Conservation (phyloP, 2,329 filamentous ascomycete species). For the Neonectria faginata region DNA sequence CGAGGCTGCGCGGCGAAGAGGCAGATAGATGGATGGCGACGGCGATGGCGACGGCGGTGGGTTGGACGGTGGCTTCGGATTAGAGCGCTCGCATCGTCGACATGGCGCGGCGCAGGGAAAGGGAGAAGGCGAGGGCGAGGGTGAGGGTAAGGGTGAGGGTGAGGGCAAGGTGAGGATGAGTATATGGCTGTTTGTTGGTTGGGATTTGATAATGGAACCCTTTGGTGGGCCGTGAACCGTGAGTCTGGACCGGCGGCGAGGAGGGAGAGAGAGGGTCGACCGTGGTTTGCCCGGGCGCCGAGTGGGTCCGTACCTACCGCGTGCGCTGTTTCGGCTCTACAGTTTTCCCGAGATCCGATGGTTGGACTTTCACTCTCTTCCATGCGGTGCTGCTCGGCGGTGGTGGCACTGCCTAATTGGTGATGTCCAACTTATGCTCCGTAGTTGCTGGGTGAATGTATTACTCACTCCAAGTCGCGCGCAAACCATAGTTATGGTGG, state of each 20-base stretch:
- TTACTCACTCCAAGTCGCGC: too few relatives aligned
- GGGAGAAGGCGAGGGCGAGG: too few relatives aligned
- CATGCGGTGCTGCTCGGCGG: too few relatives aligned
- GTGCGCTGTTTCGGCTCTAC: conserved; percentile 34
- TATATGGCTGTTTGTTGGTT: conserved; percentile 25
- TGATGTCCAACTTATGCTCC: too few relatives aligned
- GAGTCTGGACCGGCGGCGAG: not conserved
- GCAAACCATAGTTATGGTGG: too few relatives aligned
- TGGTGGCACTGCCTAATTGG: too few relatives aligned
- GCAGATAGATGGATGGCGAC: not conserved
- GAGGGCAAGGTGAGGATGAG: conserved; percentile 20
- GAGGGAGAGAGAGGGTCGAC: not conserved
- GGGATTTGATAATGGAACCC: conserved; percentile 28
- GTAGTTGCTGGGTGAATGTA: too few relatives aligned
- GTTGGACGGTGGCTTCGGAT: conserved; percentile 12
- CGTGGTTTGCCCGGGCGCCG: conserved; percentile 1
- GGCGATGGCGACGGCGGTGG: not conserved
- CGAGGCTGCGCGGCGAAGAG: too few relatives aligned
- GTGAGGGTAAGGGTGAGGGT: not conserved
- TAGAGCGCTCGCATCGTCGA: conserved; percentile 31
- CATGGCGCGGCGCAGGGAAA: conserved; percentile 6
- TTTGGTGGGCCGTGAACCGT: conserved; percentile 22
- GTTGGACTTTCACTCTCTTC: too few relatives aligned
- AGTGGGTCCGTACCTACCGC: conserved; percentile 19
- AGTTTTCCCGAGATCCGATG: conserved; percentile 43